Evolutionary conservation across 805 yeast genomes (phyloP), one percentile per base, ranked within the genome.

Genomic region (Wickerhamiella azyma): DNA sequence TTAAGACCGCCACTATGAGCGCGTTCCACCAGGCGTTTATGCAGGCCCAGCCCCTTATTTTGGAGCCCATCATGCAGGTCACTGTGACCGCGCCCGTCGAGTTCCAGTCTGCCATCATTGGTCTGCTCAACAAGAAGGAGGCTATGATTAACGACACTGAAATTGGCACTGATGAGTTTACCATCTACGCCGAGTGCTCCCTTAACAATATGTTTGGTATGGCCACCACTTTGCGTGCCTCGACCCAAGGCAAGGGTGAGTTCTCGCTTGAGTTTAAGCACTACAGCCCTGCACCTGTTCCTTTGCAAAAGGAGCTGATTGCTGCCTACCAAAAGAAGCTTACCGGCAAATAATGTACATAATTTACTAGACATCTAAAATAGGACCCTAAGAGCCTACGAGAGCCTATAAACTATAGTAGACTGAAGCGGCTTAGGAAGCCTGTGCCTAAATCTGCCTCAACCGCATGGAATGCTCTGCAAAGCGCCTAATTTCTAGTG

Each of bases 201-300:
- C 76, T 92, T 67, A 88, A 88, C 70, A 76, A 84, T 51, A 77
- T 92, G 85, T 92, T 92, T 64, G 98, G 98, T 33, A 85, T 92
- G 61, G 95, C 97, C 7, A 84, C 97, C 8, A 77, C 85, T 21
- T 72, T 92, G 61, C 81, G 99, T 72, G 97, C 98, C 17, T 78
- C 84, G 50, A 89, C 98, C 13, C 98, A 92, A 67, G 99, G 99
- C 67, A 92, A 92, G 64, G 98, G 99, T 59, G 97, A 94, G 68
- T 92, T 92, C 65, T 76, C 95, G 2, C 74, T 92, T 65, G 99
- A 92, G 65, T 92, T 92, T 70, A 80, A 83, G 61, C 83, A 85
- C 59, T 92, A 89, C 64, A 77, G 89, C 43, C 95, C 94, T 54
- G 82, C 94, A 44, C 75, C 94, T 41, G 85, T 89, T 32, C 95